Percentiles rank a stretch among this genome's conserved stretches.
Evolutionary conservation across 2,329 filamentous ascomycete genomes (phyloP).

Genomic region (Nigrospora osmanthi): DNA sequence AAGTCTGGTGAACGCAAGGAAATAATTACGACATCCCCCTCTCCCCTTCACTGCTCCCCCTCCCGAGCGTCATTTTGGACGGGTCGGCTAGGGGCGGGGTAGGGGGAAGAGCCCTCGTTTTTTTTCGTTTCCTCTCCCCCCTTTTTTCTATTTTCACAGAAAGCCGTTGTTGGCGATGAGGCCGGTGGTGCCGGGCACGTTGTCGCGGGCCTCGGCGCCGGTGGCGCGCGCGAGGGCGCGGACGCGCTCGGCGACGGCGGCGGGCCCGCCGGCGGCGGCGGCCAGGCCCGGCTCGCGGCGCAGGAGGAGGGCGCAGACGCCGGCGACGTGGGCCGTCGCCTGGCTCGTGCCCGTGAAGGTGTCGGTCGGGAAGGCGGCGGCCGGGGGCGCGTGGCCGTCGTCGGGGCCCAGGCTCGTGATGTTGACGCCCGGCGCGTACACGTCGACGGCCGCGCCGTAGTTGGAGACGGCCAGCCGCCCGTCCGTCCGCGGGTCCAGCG

Average conservation of each 20-base stretch:
- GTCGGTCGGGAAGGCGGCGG: neutral
- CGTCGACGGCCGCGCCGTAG: conserved; percentile 9
- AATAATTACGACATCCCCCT: no score
- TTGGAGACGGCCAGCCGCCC: conserved; percentile 8
- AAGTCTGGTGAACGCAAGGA: no score
- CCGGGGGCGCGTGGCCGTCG: neutral
- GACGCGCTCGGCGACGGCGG: neutral
- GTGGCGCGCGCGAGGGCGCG: neutral
- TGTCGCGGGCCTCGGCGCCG: neutral
- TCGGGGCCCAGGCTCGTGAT: conserved; percentile 1
- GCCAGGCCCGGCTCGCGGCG: neutral
- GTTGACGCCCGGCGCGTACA: conserved; percentile 9
- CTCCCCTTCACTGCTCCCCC: no score
- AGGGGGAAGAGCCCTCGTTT: no score
- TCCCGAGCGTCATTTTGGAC: no score
- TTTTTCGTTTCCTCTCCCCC: no score
- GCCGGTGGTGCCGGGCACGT: neutral
- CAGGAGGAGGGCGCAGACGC: conserved; percentile 3
- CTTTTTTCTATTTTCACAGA: no score
- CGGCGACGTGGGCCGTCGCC: conserved; percentile 4
- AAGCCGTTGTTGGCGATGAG: conserved; percentile 3
- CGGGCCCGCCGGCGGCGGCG: neutral
- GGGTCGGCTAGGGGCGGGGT: no score
- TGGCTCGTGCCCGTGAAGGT: neutral
- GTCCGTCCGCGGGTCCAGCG: conserved; percentile 4